These are phyloP conservation scores for Penicillium hesseltinei DNA, from an alignment of 2,329 filamentous ascomycete genomes.

Conservation along the genomic window DNA sequence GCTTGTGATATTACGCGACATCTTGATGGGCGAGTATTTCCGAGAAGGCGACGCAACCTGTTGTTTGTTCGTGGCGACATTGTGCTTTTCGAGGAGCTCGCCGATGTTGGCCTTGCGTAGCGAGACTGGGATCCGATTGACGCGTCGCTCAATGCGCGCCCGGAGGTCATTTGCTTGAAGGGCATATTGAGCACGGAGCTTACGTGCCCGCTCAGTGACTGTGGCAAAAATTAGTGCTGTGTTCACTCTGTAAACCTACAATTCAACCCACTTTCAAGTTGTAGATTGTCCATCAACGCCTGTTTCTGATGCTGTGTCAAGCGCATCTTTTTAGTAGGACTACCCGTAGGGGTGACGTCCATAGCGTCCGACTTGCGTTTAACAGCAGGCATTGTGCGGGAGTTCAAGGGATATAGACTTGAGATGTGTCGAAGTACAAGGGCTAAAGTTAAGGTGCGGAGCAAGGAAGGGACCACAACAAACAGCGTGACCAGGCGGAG, in stretches of 20 bases:
- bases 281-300: constrained; percentile 81
- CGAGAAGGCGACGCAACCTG: constrained; percentile 33
- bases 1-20: constrained; percentile 27
- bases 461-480: constrained; percentile 22
- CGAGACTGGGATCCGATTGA: constrained; percentile 83
- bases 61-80: constrained; percentile 25
- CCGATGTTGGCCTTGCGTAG: constrained; percentile 78
- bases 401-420: neutral
- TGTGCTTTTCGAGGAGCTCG: constrained; percentile 65
- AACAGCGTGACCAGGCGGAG: constrained; percentile 23
- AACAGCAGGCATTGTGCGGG: constrained; percentile 37
- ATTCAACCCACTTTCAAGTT: constrained; percentile 72
- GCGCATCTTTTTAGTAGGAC: constrained; percentile 61
- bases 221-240: constrained; percentile 13
- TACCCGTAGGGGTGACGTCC: constrained; percentile 46
- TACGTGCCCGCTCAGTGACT: constrained; percentile 86
- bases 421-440: constrained; percentile 6
- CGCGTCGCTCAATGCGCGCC: constrained; percentile 83
- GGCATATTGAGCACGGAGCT: constrained; percentile 83
- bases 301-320: constrained; percentile 75
- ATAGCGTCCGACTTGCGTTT: constrained; percentile 42
- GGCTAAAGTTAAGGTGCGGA: constrained; percentile 19
- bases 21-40: constrained; percentile 31
- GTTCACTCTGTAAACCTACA: neutral
- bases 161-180: constrained; percentile 82